Evolutionary conservation across 768 basidiomycete genomes (phyloP), one percentile per base, ranked within the genome.

Genomic region (Hirschioporus abietinus): DNA sequence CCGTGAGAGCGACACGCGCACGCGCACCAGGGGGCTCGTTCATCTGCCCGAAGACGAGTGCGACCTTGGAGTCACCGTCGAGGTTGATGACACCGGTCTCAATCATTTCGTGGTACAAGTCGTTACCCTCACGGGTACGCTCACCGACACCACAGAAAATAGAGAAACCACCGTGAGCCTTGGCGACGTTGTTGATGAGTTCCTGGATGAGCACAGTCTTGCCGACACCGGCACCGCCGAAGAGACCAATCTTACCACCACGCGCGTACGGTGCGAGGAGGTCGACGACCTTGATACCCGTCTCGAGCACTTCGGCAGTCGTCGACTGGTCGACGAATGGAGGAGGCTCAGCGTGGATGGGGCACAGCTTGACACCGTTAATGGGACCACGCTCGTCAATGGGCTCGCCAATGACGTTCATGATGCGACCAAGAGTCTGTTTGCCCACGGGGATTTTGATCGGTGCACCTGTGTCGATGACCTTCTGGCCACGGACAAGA

Each of bases 151-250:
- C 96, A 74, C 93, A 95, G 89, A 98, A 98, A 78, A 98, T 97
- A 62, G 97, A 99, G 92, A 99, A 98, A 94, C 97, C 97, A 94
- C 97, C 97, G 79, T 99, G 97, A 64, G 97, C 97, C 85, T 99
- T 99, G 76, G 97, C 97, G 76, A 99, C 95, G 85, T 99, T 99
- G 90, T 99, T 99, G 84, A 99, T 99, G 76, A 99, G 91, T 78
- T 98, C 96, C 80, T 98, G 96, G 80, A 99, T 98, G 82, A 99
- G 84, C 77, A 99, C 97, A 66, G 97, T 99, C 88, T 99, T 99
- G 74, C 97, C 97, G 83, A 99, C 97, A 91, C 97, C 97, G 73
- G 97, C 97, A 91, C 97, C 97, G 76, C 97, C 97, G 82, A 99
- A 97, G 74, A 99, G 92, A 87, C 97, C 97, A 79, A 99, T 99